phyloP scores from a whole-genome alignment of 2,329 filamentous ascomycete species.

The Alternaria sp. region DNA sequence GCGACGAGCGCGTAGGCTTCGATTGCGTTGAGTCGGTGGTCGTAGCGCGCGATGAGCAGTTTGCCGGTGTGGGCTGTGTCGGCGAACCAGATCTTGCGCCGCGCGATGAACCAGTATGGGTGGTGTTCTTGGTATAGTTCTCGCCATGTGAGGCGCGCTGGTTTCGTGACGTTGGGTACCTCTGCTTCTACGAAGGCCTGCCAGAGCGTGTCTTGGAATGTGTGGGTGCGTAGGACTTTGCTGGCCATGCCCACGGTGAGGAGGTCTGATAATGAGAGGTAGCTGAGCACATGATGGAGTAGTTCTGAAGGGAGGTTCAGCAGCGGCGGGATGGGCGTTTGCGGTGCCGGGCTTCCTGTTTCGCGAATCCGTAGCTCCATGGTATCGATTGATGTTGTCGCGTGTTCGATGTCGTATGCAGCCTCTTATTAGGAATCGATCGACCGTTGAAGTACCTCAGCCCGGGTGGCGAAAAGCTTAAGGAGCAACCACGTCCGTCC shows the following conservation, averaged over 20 bases:
- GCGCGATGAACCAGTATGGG: conserved; percentile 83
- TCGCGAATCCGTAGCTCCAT: background rate
- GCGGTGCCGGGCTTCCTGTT: background rate
- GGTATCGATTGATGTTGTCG: background rate
- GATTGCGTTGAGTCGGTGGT: conserved; percentile 75
- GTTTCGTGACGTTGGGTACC: conserved; percentile 57
- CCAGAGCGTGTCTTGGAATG: conserved; percentile 75
- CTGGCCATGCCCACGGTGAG: conserved; percentile 66
- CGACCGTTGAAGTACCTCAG: background rate
- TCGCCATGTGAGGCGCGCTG: conserved; percentile 68
- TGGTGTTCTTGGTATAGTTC: conserved; percentile 77
- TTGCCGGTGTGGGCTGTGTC: conserved; percentile 76
- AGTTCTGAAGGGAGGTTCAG: conserved; percentile 75
- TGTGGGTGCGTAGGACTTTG: conserved; percentile 63
- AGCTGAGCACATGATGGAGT: conserved; percentile 72
- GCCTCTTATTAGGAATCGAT: background rate
- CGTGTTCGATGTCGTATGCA: background rate
- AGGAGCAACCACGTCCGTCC: background rate
- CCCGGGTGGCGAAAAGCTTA: background rate
- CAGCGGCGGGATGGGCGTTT: conserved; percentile 43
- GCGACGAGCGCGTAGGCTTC: conserved; percentile 80
- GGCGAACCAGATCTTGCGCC: conserved; percentile 84
- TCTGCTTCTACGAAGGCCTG: conserved; percentile 71
- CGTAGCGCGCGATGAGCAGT: conserved; percentile 77
- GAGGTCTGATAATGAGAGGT: conserved; percentile 70